Evolutionary conservation across 306 rosid genomes (phyloP), one percentile per base, ranked within the genome.

Genomic region (Gynostemma pentaphyllum): DNA sequence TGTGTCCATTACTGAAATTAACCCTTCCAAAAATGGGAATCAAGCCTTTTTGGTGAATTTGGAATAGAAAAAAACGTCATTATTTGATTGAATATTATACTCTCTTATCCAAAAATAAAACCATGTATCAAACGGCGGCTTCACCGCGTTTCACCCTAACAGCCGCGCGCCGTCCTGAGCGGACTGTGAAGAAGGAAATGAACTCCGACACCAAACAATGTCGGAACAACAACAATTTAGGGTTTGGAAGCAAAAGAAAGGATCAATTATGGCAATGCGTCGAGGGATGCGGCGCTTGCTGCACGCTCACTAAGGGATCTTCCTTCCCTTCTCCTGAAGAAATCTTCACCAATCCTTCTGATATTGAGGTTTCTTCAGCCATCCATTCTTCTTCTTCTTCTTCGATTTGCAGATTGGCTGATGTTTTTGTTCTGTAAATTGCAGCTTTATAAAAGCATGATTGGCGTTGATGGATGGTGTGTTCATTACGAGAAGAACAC

Each of bases 401-500:
- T 29, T 45, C 26, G 26, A 21, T 53, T 10, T 22, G 9, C 48
- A 42, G 44, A 62, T 36, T 15, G 9, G 40, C 65, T 45, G 39
- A 48, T 64, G 47, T 10, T 8, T 7, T 73, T 45, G 22, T 12
- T 28, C 52, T 10, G 13, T 44, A 27, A 41, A 51, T 78, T 82
- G 77, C 87, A 92, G 98, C 88, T 80, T 6, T 92, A 88, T 75
- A 88, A 75, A 55, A 92, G 95, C 70, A 70, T 92, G 76, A 79
- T 76, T 19, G 95, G 95, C 28, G 75, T 73, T 0, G 98, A 92
- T 73, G 96, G 98, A 56, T 92, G 98, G 98, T 92, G 96, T 32
- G 67, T 85, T 51, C 84, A 88, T 77, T 88, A 64, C 60, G 87
- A 92, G n/a, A 91, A 88, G 73, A 72, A 64, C 70, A 74, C 83